These are phyloP conservation scores for Lithocarpus polystachyus DNA, from an alignment of 306 rosid species.

Conservation along the genomic window DNA sequence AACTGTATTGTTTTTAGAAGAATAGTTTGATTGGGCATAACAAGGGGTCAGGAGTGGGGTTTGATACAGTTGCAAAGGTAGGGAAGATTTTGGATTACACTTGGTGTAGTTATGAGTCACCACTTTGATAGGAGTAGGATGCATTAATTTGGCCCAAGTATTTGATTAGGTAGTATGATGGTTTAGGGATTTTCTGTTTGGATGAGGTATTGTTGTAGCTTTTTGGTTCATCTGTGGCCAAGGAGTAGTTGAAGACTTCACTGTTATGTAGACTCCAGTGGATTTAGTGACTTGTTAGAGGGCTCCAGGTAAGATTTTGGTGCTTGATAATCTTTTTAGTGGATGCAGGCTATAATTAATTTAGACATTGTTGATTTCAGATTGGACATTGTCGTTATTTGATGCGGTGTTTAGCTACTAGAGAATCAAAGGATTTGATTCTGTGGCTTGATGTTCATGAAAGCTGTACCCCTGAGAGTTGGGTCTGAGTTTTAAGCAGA, in stretches of 20 bases:
- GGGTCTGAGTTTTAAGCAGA: not conserved
- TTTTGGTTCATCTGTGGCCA: not conserved
- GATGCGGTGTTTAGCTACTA: too few relatives aligned
- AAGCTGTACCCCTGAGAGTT: not conserved
- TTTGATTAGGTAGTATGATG: not conserved
- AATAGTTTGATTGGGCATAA: too few relatives aligned
- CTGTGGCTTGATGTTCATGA: not conserved
- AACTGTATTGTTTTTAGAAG: too few relatives aligned
- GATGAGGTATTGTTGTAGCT: not conserved
- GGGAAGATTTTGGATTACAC: too few relatives aligned
- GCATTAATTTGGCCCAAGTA: too few relatives aligned
- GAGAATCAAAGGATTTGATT: not conserved
- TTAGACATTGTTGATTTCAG: not conserved
- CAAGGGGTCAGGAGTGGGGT: too few relatives aligned
- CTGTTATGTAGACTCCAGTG: not conserved
- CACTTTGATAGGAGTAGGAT: too few relatives aligned
- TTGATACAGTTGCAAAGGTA: too few relatives aligned
- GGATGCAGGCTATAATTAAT: not conserved
- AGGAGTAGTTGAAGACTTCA: not conserved
- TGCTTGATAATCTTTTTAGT: not conserved
- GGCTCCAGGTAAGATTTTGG: not conserved
- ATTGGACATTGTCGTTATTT: not conserved
- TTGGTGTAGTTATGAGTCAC: too few relatives aligned
- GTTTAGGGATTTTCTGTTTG: not conserved
- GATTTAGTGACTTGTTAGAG: not conserved